Conservation (phyloP, 1,284 basidiomycete genomes). For the Gomphus bonarii region DNA sequence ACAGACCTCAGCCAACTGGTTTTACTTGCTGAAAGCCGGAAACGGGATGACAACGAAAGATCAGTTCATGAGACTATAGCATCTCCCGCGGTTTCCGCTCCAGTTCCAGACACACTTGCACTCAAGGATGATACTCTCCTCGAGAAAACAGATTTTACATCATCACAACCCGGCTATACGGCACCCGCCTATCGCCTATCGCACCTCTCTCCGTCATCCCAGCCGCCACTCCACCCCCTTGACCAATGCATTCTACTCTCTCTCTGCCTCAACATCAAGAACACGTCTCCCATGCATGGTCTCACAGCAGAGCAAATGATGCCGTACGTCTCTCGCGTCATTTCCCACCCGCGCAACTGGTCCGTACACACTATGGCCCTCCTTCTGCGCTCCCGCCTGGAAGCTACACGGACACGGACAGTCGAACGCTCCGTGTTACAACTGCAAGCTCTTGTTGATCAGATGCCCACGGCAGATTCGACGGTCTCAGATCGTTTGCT, state of each 20-base stretch:
- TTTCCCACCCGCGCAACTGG: slow-evolving; percentile 86
- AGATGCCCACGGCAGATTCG: slow-evolving; percentile 84
- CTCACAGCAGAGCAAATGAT: slow-evolving; percentile 85
- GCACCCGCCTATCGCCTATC: slow-evolving; percentile 33
- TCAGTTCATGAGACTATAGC: slow-evolving; percentile 15
- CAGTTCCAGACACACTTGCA: slow-evolving; percentile 67
- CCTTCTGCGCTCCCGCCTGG: slow-evolving; percentile 80
- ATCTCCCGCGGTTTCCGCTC: slow-evolving; percentile 16
- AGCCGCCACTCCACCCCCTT: slow-evolving; percentile 81
- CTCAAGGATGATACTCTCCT: slow-evolving; percentile 96
- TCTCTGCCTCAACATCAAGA: slow-evolving; percentile 82
- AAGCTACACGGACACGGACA: slow-evolving; percentile 78
- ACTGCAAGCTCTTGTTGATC: slow-evolving; percentile 87
- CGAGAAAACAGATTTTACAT: slow-evolving; percentile 88
- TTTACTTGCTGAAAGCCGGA: slow-evolving; percentile 80
- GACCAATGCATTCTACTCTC: slow-evolving; percentile 88
- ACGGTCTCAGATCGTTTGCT: slow-evolving; percentile 58
- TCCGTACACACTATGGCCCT: slow-evolving; percentile 91
- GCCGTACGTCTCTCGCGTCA: slow-evolving; percentile 80
- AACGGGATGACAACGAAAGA: slow-evolving; percentile 29
- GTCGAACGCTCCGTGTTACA: slow-evolving; percentile 85
- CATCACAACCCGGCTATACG: slow-evolving; percentile 32
- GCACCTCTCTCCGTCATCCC: slow-evolving; percentile 73
- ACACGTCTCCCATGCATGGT: slow-evolving; percentile 79
- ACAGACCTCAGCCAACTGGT: slow-evolving; percentile 84